Conservation (phyloP, 192 early-diverging fungal species). For the Dimargaris xerosporica region DNA sequence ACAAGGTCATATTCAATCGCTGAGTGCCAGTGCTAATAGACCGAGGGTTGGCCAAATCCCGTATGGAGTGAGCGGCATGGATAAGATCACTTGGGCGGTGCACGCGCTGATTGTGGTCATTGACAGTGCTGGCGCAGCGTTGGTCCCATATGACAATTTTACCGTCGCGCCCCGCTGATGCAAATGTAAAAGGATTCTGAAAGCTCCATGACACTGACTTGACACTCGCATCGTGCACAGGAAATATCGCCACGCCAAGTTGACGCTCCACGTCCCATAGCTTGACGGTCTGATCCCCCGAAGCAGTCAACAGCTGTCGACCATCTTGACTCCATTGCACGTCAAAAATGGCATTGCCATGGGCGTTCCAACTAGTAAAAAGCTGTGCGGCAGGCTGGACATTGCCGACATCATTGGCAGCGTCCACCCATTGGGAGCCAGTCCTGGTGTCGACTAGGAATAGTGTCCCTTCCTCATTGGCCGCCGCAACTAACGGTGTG, state of each 20-base stretch:
- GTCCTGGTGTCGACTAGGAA: not conserved
- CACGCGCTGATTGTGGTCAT: constrained; percentile 5
- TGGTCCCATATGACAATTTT: constrained; percentile 60
- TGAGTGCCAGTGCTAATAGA: too few relatives aligned
- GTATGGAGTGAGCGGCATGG: constrained; percentile 15
- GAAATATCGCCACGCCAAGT: constrained; percentile 33
- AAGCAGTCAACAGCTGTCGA: constrained; percentile 44
- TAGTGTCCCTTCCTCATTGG: not conserved
- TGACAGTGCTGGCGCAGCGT: constrained; percentile 30
- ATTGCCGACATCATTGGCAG: not conserved
- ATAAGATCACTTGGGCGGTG: constrained; percentile 23
- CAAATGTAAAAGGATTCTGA: constrained; percentile 41
- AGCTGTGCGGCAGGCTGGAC: not conserved
- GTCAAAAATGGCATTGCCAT: constrained; percentile 73
- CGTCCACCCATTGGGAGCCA: not conserved
- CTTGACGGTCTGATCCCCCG: constrained; percentile 55
- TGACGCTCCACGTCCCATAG: constrained; percentile 63
- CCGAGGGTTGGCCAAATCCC: too few relatives aligned
- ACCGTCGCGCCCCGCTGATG: constrained; percentile 58
- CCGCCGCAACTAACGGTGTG: not conserved
- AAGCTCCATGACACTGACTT: constrained; percentile 49
- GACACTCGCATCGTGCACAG: constrained; percentile 51
- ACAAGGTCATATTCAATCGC: too few relatives aligned
- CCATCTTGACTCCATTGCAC: constrained; percentile 61
- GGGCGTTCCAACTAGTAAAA: constrained; percentile 29